These are phyloP conservation scores for Linnemannia zychae DNA, from an alignment of 192 early-diverging fungal genomes.

Conservation along the genomic window DNA sequence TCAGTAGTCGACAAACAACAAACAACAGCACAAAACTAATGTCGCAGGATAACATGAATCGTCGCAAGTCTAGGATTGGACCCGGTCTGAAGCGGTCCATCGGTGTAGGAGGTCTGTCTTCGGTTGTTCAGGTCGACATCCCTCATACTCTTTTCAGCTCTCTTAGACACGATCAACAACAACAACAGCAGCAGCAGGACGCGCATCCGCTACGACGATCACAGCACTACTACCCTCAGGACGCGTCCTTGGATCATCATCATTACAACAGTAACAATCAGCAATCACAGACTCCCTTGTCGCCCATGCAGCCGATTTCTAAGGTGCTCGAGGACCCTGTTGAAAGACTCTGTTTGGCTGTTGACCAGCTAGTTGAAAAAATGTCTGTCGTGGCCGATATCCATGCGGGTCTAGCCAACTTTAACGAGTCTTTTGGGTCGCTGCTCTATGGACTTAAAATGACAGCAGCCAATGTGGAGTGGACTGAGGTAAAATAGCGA, in stretches of 20 bases:
- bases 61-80: constrained; percentile 44
- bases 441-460: constrained; percentile 53
- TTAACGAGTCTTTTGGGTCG: constrained; percentile 54
- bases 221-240: constrained; percentile 17
- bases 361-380: constrained; percentile 46
- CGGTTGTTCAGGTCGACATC: background rate
- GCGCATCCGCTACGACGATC: constrained; percentile 31
- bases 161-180: constrained; percentile 8
- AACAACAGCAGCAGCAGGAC: constrained; percentile 15
- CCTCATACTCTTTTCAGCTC: constrained; percentile 21
- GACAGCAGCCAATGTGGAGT: constrained; percentile 38
- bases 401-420: constrained; percentile 44
- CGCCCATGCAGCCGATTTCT: constrained; percentile 29
- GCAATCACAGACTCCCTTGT: background rate
- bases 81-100: constrained; percentile 42
- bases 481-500: constrained; percentile 36
- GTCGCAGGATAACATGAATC: constrained; percentile 25
- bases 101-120: constrained; percentile 16
- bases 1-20: background rate
- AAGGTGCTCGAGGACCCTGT: constrained; percentile 25
- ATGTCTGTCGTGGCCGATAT: constrained; percentile 47
- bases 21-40: background rate
- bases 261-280: constrained; percentile 2
- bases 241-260: background rate
- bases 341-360: constrained; percentile 26